These are phyloP conservation scores for Astrocystis sublimbata DNA, from an alignment of 495 filamentous ascomycete genomes.

Conservation along the genomic window DNA sequence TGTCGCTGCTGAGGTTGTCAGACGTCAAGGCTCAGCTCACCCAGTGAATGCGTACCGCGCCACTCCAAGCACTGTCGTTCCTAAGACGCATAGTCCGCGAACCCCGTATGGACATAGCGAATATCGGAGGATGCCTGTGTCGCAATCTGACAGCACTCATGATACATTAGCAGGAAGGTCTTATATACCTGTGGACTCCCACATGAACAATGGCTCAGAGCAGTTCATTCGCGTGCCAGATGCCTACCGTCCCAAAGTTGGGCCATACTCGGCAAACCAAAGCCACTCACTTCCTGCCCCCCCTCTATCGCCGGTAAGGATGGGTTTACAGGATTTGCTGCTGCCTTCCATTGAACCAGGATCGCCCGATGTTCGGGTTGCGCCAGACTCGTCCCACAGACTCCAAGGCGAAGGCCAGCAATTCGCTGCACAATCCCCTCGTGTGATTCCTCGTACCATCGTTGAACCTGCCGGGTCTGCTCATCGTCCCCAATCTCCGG, in stretches of 20 bases:
- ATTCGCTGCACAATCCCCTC: conserved; percentile 21
- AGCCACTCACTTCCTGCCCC: conserved; percentile 7
- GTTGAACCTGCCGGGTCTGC: conserved; percentile 21
- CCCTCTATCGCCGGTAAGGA: conserved; percentile 24
- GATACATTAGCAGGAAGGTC: conserved; percentile 8
- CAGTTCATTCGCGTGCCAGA: conserved; percentile 24
- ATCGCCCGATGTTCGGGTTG: conserved; percentile 21
- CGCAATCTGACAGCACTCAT: conserved; percentile 11
- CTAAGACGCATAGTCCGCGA: conserved; percentile 4
- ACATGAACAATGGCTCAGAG: conserved; percentile 9
- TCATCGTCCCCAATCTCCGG: conserved; percentile 23
- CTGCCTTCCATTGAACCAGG: conserved; percentile 33
- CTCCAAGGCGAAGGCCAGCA: conserved; percentile 20
- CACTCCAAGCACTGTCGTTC: conserved; percentile 2
- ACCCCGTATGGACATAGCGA: background rate
- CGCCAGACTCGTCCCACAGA: conserved; percentile 17
- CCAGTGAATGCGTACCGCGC: conserved; percentile 21
- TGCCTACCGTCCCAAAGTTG: conserved; percentile 33
- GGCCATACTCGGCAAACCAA: conserved; percentile 21
- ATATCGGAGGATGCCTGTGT: conserved; percentile 16
- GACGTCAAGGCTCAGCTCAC: conserved; percentile 25
- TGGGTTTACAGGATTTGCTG: conserved; percentile 32
- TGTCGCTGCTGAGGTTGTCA: conserved; percentile 22
- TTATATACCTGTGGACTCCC: conserved; percentile 7
- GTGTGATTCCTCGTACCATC: conserved; percentile 17